Evolutionary conservation across 2,329 filamentous ascomycete genomes (phyloP).

Genomic region (Cladosporium sp.): DNA sequence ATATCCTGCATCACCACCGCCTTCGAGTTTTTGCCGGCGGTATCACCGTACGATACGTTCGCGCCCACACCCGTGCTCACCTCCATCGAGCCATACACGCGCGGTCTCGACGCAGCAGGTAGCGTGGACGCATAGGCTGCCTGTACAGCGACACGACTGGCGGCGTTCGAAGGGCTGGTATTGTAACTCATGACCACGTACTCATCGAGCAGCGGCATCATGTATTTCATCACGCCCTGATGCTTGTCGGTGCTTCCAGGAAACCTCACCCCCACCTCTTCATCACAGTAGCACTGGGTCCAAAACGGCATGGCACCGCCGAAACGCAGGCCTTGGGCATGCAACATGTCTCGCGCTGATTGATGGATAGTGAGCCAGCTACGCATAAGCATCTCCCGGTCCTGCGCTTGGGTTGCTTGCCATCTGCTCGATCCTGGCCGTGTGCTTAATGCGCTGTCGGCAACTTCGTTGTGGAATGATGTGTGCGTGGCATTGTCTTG

Average conservation of each 20-base stretch:
- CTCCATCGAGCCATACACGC: neutral
- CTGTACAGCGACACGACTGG: constrained; percentile 11
- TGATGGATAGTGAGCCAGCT: constrained; percentile 22
- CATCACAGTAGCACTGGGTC: constrained; percentile 22
- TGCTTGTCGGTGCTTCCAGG: neutral
- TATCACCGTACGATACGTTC: neutral
- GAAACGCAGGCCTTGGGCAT: constrained; percentile 20
- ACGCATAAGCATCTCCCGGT: constrained; percentile 21
- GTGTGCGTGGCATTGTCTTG: constrained; percentile 11
- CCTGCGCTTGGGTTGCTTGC: neutral
- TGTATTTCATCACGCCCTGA: constrained; percentile 23
- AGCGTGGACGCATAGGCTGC: constrained; percentile 22
- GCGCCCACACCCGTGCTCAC: neutral
- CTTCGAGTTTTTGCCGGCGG: neutral
- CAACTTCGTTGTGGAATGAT: constrained; percentile 22
- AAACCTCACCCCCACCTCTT: constrained; percentile 1
- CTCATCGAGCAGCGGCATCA: constrained; percentile 26
- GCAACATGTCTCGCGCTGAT: constrained; percentile 15
- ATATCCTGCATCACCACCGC: neutral
- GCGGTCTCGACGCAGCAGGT: neutral
- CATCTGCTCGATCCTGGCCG: constrained; percentile 4
- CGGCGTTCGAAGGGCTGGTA: constrained; percentile 16
- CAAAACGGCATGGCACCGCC: constrained; percentile 25
- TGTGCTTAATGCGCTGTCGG: constrained; percentile 14
- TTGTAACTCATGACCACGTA: constrained; percentile 27